These are phyloP conservation scores for Mucor piriformis DNA, from an alignment of 371 early-diverging fungal species.

Conservation along the genomic window DNA sequence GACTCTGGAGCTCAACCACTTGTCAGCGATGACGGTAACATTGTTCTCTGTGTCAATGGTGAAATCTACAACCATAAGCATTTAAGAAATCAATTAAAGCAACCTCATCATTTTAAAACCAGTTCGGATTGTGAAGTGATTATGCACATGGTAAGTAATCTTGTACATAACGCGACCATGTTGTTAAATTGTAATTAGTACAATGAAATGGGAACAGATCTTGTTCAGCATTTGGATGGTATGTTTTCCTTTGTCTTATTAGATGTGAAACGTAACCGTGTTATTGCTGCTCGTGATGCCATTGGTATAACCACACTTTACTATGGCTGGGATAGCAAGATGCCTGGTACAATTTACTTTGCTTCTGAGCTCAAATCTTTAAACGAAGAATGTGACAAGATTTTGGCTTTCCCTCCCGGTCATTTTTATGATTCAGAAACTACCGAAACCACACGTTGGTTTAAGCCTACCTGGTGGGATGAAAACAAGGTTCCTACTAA, in stretches of 20 bases:
- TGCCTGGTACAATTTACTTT: constrained; percentile 88
- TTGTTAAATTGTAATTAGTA: constrained; percentile 56
- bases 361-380: constrained; percentile 93
- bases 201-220: constrained; percentile 78
- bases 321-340: constrained; percentile 81
- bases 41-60: constrained; percentile 91
- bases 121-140: constrained; percentile 97
- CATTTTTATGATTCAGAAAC: constrained; percentile 83
- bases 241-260: constrained; percentile 94
- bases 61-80: constrained; percentile 97
- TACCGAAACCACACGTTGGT: constrained; percentile 78
- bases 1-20: constrained; percentile 87
- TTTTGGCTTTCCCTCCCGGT: constrained; percentile 94
- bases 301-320: constrained; percentile 97
- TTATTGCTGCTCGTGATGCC: constrained; percentile 93
- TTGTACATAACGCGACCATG: background rate
- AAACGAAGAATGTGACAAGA: constrained; percentile 92
- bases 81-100: constrained; percentile 75
- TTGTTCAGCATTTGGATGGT: constrained; percentile 86
- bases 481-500: constrained; percentile 55
- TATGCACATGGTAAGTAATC: constrained; percentile 79
- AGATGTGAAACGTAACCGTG: constrained; percentile 79
- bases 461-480: constrained; percentile 90
- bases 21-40: constrained; percentile 80
- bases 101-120: constrained; percentile 78